Percentiles rank a stretch among this genome's conserved stretches.
Evolutionary conservation across 2,329 filamentous ascomycete genomes (phyloP).

Genomic region (Ceratocystis smalleyi): DNA sequence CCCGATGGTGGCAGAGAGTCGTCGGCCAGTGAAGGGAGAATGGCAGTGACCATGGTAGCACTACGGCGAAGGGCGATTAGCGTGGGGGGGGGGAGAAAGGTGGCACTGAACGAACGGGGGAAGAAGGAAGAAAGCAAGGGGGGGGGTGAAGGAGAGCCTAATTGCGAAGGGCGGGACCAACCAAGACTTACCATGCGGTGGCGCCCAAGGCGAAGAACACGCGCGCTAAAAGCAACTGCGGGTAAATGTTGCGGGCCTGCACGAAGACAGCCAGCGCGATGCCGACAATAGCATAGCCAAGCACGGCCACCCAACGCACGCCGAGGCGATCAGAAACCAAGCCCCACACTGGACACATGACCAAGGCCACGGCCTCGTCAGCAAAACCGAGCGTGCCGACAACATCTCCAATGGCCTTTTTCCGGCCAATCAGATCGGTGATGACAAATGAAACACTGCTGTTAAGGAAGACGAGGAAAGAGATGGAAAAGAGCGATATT

Average conservation of each 20-base stretch:
- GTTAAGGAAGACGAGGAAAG: constrained; percentile 81
- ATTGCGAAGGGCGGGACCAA: not conserved
- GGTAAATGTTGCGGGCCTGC: constrained; percentile 74
- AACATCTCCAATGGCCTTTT: constrained; percentile 58
- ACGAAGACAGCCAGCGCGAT: constrained; percentile 65
- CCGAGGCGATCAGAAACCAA: constrained; percentile 62
- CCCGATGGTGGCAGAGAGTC: constrained; percentile 20
- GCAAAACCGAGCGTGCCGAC: constrained; percentile 75
- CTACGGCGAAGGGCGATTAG: constrained; percentile 23
- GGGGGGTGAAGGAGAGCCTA: not conserved
- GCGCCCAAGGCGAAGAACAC: constrained; percentile 81
- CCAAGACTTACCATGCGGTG: constrained; percentile 53
- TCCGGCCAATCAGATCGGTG: constrained; percentile 63
- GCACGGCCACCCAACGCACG: constrained; percentile 54
- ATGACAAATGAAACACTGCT: constrained; percentile 72
- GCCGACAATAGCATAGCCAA: constrained; percentile 72
- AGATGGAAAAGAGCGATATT: constrained; percentile 74
- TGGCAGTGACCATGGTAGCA: constrained; percentile 92
- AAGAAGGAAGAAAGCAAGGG: not conserved
- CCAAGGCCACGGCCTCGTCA: constrained; percentile 65
- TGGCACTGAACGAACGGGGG: not conserved
- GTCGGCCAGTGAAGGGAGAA: constrained; percentile 57
- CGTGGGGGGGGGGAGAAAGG: not conserved
- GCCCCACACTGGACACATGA: constrained; percentile 70
- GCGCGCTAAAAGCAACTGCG: constrained; percentile 68